Conservation (phyloP, 169 alveolate genomes). For the Babesia sp. region DNA sequence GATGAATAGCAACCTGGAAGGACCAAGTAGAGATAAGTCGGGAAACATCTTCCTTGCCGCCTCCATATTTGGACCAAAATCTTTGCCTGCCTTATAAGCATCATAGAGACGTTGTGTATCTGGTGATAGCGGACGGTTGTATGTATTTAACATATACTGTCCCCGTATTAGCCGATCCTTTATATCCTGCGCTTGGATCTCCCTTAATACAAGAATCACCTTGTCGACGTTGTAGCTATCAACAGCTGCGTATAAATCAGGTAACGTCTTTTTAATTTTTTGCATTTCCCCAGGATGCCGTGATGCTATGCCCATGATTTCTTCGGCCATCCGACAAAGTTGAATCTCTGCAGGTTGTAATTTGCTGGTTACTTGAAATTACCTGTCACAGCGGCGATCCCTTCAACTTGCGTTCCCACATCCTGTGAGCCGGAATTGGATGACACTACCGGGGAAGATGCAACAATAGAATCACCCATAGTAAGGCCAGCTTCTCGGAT, state of each 20-base stretch:
- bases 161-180: slow-evolving; percentile 60
- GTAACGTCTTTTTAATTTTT: slow-evolving; percentile 1
- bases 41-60: slow-evolving; percentile 81
- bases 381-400: background rate
- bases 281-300: slow-evolving; percentile 31
- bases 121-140: slow-evolving; percentile 81
- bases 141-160: slow-evolving; percentile 50
- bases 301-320: slow-evolving; percentile 5
- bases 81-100: slow-evolving; percentile 80
- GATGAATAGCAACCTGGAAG: slow-evolving; percentile 89
- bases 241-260: slow-evolving; percentile 41
- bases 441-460: no score
- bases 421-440: background rate
- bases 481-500: slow-evolving; percentile 28
- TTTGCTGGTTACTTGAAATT: background rate
- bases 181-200: background rate
- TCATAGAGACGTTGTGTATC: slow-evolving; percentile 88
- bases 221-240: slow-evolving; percentile 5
- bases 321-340: slow-evolving; percentile 28
- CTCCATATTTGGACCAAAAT: slow-evolving; percentile 84
- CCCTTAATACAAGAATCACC: slow-evolving; percentile 25
- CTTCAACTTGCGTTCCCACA: background rate
- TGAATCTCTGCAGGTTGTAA: slow-evolving; percentile 1
- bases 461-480: slow-evolving; percentile 37
- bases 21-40: slow-evolving; percentile 74